Evolutionary conservation across 139 green algal species (phyloP).

Genomic region (Yamagishiella unicocca): DNA sequence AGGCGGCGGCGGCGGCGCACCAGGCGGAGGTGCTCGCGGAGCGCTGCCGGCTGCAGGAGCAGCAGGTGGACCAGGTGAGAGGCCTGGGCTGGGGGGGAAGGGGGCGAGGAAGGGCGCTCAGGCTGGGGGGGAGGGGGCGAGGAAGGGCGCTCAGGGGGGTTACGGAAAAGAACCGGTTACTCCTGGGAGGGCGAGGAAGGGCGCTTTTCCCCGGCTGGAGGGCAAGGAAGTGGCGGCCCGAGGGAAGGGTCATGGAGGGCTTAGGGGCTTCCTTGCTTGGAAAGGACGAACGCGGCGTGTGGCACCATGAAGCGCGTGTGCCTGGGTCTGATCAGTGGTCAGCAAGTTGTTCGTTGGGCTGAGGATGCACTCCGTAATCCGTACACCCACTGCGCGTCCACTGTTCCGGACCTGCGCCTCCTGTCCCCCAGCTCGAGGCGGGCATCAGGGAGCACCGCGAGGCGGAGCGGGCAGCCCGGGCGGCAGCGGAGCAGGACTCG

Average conservation of each 20-base stretch:
- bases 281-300: too few species aligned
- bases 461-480: slow-evolving; percentile 66
- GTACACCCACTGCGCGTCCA: too few species aligned
- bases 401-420: too few species aligned
- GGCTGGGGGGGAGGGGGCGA: background rate
- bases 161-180: slow-evolving; percentile 39
- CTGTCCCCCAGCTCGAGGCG: slow-evolving; percentile 27
- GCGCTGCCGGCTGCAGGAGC: slow-evolving; percentile 13
- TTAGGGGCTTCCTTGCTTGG: too few species aligned
- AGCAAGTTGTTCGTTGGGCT: too few species aligned
- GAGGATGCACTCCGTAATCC: too few species aligned
- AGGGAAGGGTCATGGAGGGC: too few species aligned
- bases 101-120: background rate
- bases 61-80: slow-evolving; percentile 52
- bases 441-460: slow-evolving; percentile 44
- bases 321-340: too few species aligned
- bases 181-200: too few species aligned
- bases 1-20: slow-evolving; percentile 10
- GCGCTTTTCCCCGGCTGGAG: too few species aligned
- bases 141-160: background rate
- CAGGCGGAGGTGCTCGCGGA: slow-evolving; percentile 39
- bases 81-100: background rate
- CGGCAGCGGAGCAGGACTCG: slow-evolving; percentile 68
- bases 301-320: too few species aligned
- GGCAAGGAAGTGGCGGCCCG: too few species aligned